phyloP scores from a whole-genome alignment of 371 early-diverging fungal species.

The Mucor irregularis region DNA sequence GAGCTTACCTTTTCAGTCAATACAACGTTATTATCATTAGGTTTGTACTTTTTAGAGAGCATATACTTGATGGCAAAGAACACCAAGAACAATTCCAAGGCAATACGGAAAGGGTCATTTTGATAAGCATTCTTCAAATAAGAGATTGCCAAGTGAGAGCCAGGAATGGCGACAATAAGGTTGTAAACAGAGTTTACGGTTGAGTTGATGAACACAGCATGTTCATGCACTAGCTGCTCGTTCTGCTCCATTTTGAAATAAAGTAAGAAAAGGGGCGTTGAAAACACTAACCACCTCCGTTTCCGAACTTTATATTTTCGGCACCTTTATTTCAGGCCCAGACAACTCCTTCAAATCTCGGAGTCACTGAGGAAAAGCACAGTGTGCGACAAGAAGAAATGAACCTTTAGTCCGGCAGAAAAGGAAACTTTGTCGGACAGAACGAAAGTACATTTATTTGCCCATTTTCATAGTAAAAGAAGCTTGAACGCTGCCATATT shows the following conservation, averaged over 20 bases:
- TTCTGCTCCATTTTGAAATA: conserved; percentile 6
- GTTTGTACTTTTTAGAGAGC: conserved; percentile 82
- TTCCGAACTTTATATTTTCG: no score
- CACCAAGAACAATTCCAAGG: conserved; percentile 85
- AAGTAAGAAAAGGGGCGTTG: neutral
- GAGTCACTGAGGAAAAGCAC: no score
- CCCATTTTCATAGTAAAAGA: no score
- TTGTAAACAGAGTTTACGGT: conserved; percentile 47
- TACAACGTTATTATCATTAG: conserved; percentile 78
- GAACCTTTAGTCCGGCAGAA: no score
- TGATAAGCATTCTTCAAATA: conserved; percentile 94
- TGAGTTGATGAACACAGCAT: conserved; percentile 48
- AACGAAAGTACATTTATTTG: no score
- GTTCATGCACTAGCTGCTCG: conserved; percentile 24
- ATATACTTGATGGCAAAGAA: conserved; percentile 91
- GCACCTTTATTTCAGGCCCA: no score
- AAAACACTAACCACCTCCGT: no score
- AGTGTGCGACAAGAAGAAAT: no score
- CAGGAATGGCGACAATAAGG: conserved; percentile 65
- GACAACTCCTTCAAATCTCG: no score
- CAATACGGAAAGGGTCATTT: conserved; percentile 93
- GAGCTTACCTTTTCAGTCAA: conserved; percentile 83
- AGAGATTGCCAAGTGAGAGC: conserved; percentile 72
- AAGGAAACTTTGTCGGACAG: no score
- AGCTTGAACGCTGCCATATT: no score